Evolutionary conservation across 371 early-diverging fungal genomes (phyloP).

Genomic region (Cokeromyces recurvatus): DNA sequence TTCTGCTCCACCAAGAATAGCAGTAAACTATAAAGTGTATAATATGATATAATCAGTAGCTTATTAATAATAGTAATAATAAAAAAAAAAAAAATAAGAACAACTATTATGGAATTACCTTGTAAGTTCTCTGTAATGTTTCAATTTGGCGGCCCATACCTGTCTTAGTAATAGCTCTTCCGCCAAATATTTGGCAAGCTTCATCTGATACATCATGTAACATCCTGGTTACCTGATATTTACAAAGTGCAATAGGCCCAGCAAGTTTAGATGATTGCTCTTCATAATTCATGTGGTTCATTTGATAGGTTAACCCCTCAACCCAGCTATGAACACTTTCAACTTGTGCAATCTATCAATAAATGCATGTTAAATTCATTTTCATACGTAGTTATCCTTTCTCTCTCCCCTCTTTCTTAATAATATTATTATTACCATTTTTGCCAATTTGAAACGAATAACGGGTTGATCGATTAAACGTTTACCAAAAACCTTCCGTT

Average conservation of each 20-base stretch:
- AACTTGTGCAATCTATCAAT: constrained; percentile 24
- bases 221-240: constrained; percentile 51
- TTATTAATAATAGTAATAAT: too few relatives aligned
- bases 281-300: constrained; percentile 51
- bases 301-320: constrained; percentile 57
- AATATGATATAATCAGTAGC: too few relatives aligned
- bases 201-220: constrained; percentile 49
- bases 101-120: too few relatives aligned
- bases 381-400: constrained; percentile 44
- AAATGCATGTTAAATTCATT: neutral
- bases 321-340: constrained; percentile 53
- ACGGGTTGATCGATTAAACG: constrained; percentile 67
- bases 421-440: too few relatives aligned
- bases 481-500: constrained; percentile 84
- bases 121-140: constrained; percentile 46
- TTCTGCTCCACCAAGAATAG: constrained; percentile 85
- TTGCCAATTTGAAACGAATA: constrained; percentile 61
- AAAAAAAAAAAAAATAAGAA: too few relatives aligned
- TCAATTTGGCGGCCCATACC: constrained; percentile 56
- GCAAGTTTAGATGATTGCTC: constrained; percentile 55
- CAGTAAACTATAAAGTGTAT: too few relatives aligned
- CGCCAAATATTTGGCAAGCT: constrained; percentile 66
- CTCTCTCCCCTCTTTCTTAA: too few relatives aligned
- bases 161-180: constrained; percentile 54
- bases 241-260: constrained; percentile 60